Evolutionary conservation across 805 yeast genomes (phyloP).

Genomic region (Zygotorulaspora florentina): DNA sequence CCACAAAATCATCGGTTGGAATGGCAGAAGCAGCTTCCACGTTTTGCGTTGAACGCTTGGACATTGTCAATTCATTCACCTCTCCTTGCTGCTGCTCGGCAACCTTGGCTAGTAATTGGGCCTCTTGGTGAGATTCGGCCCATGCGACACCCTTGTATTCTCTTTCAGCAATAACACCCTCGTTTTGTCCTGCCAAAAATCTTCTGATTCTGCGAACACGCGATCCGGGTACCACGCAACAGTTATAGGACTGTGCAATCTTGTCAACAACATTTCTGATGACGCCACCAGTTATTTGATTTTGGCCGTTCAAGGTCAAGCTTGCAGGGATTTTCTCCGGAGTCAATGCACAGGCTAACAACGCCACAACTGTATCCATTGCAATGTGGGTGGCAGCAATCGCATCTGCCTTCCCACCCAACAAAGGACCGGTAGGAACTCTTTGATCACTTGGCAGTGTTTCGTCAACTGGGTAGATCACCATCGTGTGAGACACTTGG

Average conservation of each 20-base stretch:
- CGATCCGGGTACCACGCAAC: constrained; percentile 88
- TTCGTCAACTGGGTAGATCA: constrained; percentile 67
- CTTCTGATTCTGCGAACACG: constrained; percentile 88
- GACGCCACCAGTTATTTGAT: constrained; percentile 57
- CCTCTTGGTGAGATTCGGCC: constrained; percentile 80
- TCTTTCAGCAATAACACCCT: constrained; percentile 84
- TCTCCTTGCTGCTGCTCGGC: constrained; percentile 5
- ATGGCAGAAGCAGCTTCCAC: constrained; percentile 51
- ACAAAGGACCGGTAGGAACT: constrained; percentile 69
- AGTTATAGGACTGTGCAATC: constrained; percentile 79
- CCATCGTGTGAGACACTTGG: constrained; percentile 78
- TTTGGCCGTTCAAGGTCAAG: constrained; percentile 35
- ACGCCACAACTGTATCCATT: constrained; percentile 73
- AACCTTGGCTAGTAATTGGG: constrained; percentile 34
- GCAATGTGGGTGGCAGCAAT: constrained; percentile 86
- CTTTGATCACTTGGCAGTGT: constrained; percentile 33
- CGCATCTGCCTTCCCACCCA: constrained; percentile 86
- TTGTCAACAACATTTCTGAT: constrained; percentile 76
- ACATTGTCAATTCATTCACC: constrained; percentile 40
- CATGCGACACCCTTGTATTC: constrained; percentile 90
- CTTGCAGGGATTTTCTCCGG: constrained; percentile 71
- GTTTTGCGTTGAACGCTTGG: constrained; percentile 36
- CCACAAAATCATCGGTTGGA: constrained; percentile 71
- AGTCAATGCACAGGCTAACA: constrained; percentile 65
- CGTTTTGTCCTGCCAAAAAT: constrained; percentile 93